A percentile compares a stretch with the other conserved stretches of the same genome.
Evolutionary conservation across 352 stramenopile genomes (phyloP).

Genomic region (Pythium phragmitis): DNA sequence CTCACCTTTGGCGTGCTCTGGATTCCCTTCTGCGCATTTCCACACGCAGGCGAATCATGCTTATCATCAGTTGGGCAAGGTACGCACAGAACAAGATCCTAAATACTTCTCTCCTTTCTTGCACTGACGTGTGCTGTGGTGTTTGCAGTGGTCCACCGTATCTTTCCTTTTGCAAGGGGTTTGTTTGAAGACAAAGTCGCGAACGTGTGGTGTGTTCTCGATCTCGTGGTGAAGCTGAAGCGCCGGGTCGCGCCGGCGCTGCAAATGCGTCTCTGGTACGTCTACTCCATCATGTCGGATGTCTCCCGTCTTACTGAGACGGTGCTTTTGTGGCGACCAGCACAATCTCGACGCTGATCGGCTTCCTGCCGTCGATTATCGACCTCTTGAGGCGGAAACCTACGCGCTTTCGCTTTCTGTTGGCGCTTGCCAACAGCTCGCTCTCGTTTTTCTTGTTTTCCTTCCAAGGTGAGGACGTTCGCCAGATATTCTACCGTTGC

Average conservation of each 20-base stretch:
- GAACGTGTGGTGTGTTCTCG: constrained; percentile 95
- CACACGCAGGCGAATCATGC: constrained; percentile 43
- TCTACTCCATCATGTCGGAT: background rate
- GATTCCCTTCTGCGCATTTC: constrained; percentile 85
- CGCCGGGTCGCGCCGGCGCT: constrained; percentile 40
- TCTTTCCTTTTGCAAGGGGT: constrained; percentile 95
- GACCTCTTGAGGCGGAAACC: constrained; percentile 67
- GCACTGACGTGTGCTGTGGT: background rate
- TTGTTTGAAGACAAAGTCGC: constrained; percentile 99
- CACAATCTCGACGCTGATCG: constrained; percentile 74
- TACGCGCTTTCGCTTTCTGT: constrained; percentile 73
- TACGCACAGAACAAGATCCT: constrained; percentile 9
- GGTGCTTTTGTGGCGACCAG: constrained; percentile 24
- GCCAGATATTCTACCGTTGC: background rate
- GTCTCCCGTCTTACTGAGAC: background rate
- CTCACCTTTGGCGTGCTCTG: constrained; percentile 90
- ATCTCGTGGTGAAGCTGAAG: constrained; percentile 78
- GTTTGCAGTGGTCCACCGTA: constrained; percentile 80
- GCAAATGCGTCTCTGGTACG: constrained; percentile 77
- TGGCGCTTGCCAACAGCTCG: constrained; percentile 83
- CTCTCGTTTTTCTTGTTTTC: constrained; percentile 96
- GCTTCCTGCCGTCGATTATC: constrained; percentile 85
- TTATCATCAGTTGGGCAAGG: constrained; percentile 67
- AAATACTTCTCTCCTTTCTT: background rate
- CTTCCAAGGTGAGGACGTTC: constrained; percentile 84